Percentiles rank a stretch among this genome's conserved stretches.
Conservation (phyloP, 1,284 basidiomycete genomes). For the Taiwanofungus camphoratus region DNA sequence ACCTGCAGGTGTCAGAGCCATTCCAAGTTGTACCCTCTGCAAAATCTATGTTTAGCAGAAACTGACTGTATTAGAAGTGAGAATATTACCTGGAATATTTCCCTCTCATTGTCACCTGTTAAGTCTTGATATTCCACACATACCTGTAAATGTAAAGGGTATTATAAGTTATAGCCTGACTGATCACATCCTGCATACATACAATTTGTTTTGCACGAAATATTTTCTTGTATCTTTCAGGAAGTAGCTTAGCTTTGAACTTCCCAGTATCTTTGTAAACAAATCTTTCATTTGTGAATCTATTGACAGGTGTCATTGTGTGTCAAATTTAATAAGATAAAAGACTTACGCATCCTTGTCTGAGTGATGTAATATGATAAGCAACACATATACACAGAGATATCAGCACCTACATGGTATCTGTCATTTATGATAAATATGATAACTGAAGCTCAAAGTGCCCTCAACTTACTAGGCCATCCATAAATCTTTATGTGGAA, state of each 20-base stretch:
- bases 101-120: constrained; percentile 52
- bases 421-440: constrained; percentile 8
- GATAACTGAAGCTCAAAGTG: too few species aligned
- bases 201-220: constrained; percentile 65
- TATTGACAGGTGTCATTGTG: constrained; percentile 10
- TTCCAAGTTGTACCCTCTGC: constrained; percentile 70
- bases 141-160: constrained; percentile 22
- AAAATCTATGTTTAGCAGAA: not conserved
- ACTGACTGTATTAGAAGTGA: too few species aligned
- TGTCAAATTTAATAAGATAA: not conserved
- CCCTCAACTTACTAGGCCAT: constrained; percentile 53
- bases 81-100: constrained; percentile 62
- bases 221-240: constrained; percentile 44
- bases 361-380: constrained; percentile 9
- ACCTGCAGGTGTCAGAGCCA: constrained; percentile 71
- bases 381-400: not conserved
- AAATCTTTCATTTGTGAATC: constrained; percentile 41
- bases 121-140: constrained; percentile 70
- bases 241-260: constrained; percentile 34
- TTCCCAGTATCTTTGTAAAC: constrained; percentile 43
- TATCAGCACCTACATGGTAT: constrained; percentile 16
- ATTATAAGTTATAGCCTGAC: too few species aligned
- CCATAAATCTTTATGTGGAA: constrained; percentile 57
- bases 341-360: constrained; percentile 51
- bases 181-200: not conserved